These are phyloP conservation scores for Lentinula raphanica DNA, from an alignment of 768 basidiomycete species.

Conservation along the genomic window DNA sequence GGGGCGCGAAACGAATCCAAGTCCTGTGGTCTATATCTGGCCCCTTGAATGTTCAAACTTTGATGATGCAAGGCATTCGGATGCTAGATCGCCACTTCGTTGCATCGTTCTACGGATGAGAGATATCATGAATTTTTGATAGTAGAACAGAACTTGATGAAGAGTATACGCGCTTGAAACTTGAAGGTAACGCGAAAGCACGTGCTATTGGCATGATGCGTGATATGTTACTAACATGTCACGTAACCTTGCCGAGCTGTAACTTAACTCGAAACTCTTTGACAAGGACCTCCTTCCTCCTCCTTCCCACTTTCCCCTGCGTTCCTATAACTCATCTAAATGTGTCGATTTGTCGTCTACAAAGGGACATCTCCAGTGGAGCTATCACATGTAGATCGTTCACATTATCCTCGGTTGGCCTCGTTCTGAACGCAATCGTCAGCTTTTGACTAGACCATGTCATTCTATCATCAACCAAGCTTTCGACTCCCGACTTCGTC, in stretches of 20 bases:
- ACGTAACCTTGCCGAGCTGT: background rate
- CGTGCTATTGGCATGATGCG: background rate
- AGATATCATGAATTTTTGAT: too few relatives aligned
- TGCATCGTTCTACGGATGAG: too few relatives aligned
- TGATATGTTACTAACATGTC: background rate
- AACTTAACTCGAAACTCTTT: background rate
- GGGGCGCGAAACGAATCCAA: too few relatives aligned
- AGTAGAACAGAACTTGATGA: too few relatives aligned
- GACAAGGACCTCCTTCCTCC: too few relatives aligned
- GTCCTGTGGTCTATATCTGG: too few relatives aligned
- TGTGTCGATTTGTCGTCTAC: conserved; percentile 93
- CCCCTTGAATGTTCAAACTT: too few relatives aligned
- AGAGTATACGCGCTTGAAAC: too few relatives aligned
- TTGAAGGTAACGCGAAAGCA: background rate
- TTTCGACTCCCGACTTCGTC: conserved; percentile 85
- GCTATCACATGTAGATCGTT: conserved; percentile 67
- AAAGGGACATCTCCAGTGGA: conserved; percentile 93
- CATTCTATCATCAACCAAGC: conserved; percentile 98
- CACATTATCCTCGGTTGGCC: conserved; percentile 1
- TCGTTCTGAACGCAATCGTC: conserved; percentile 8
- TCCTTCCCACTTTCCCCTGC: background rate
- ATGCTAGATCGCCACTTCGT: too few relatives aligned
- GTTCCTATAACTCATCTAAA: conserved; percentile 18
- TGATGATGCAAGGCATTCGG: too few relatives aligned
- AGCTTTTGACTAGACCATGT: conserved; percentile 89